Conservation (phyloP, 116 monocot species). For the Dioscorea cayenensis region DNA sequence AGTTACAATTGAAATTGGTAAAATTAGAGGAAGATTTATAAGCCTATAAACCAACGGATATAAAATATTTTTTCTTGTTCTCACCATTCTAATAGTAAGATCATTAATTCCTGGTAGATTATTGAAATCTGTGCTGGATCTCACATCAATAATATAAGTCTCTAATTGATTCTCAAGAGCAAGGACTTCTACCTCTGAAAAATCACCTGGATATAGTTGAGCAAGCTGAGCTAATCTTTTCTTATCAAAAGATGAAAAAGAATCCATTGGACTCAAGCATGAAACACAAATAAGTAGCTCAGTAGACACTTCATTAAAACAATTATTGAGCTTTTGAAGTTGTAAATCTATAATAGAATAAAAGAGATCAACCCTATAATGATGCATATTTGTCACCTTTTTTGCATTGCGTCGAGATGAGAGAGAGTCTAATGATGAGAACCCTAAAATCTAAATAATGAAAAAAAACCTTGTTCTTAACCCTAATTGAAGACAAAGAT, state of each 20-base stretch:
- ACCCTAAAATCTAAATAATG: too few relatives aligned
- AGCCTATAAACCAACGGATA: too few relatives aligned
- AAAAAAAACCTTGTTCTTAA: too few relatives aligned
- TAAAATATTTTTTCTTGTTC: background rate
- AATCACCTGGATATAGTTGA: conserved; percentile 4
- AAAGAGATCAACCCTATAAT: background rate
- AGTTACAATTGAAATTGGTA: too few relatives aligned
- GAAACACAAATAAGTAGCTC: conserved; percentile 4
- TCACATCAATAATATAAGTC: too few relatives aligned
- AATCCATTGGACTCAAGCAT: background rate
- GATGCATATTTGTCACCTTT: too few relatives aligned
- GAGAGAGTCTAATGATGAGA: too few relatives aligned
- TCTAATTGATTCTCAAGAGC: too few relatives aligned
- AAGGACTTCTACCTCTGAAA: background rate
- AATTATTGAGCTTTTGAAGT: background rate
- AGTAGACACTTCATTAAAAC: background rate
- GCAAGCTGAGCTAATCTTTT: background rate
- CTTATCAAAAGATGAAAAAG: conserved; percentile 7
- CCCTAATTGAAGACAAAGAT: too few relatives aligned
- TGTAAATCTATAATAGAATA: background rate
- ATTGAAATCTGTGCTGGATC: too few relatives aligned
- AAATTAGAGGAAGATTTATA: too few relatives aligned
- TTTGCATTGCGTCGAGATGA: too few relatives aligned
- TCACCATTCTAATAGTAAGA: background rate
- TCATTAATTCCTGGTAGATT: background rate